Base-by-base conservation (phyloP, 257 asterid species). In the Ophiorrhiza pumila region DNA sequence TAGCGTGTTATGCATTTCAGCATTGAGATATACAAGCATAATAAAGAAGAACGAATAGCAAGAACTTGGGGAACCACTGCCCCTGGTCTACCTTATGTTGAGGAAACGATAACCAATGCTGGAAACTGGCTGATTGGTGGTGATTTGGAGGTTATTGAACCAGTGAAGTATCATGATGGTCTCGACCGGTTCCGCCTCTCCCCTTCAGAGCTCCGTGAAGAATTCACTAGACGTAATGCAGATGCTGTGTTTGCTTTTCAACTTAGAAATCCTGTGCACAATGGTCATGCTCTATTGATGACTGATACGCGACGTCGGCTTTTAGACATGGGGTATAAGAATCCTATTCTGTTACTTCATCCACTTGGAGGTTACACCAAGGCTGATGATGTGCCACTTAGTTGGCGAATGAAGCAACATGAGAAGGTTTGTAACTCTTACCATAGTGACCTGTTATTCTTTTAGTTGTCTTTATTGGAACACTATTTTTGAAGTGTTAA, bases 221-320 rank as follows among this genome's bases (percentile, higher is more conserved):
- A 93, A 82, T 91, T 93, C 42, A 85, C 84, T 29, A 85, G 79
- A 64, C 91, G 97, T 27, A 78, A 87, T 65, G 96, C 98, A 0
- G 98, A 93, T 67, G 98, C 98, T 0, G 98, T 93, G 58, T 93
- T 93, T 71, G 98, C 98, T 42, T 93, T 93, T 84, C 98, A 93
- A 82, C 93, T 93, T 63, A 88, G 98, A 45, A 93, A 93, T 79
- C 98, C 98, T 0, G 98, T 93, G 74, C 98, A 93, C 80, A 93
- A 93, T 32, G 97, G 98, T 20, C 98, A 93, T 18, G 98, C 98
- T 41, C 72, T 93, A 7, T 74, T 93, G 59, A 93, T 93, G 98
- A 93, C 90, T 0, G 98, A 93, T 82, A 93, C 98, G 1, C 93
- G 97, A 5, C 92, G 92, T 29, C 82, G 96, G 41, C 96, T 93